These are phyloP conservation scores for Prunus mira DNA, from an alignment of 306 rosid genomes.

Conservation along the genomic window DNA sequence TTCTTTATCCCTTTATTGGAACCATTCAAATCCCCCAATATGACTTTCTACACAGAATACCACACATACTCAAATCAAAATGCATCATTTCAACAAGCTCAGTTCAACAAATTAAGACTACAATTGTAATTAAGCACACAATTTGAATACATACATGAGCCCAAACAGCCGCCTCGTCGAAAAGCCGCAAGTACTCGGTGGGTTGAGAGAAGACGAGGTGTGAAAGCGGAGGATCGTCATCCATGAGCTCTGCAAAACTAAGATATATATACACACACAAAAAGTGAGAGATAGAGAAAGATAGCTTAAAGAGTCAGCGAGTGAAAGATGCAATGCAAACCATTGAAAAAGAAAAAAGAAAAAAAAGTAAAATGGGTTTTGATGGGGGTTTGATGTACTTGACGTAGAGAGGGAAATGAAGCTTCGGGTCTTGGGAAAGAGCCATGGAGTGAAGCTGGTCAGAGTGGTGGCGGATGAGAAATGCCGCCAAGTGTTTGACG, in stretches of 20 bases:
- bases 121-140: background rate
- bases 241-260: constrained; percentile 77
- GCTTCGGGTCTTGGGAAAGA: constrained; percentile 60
- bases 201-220: constrained; percentile 63
- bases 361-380: background rate
- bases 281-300: background rate
- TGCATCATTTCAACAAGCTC: background rate
- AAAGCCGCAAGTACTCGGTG: constrained; percentile 44
- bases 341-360: background rate
- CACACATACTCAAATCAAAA: constrained; percentile 22
- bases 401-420: constrained; percentile 66
- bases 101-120: background rate
- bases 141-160: constrained; percentile 48
- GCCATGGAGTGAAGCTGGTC: constrained; percentile 57
- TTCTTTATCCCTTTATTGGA: constrained; percentile 40
- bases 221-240: constrained; percentile 58
- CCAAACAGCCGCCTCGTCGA: constrained; percentile 80
- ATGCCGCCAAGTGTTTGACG: constrained; percentile 44
- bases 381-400: constrained; percentile 28
- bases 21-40: constrained; percentile 49
- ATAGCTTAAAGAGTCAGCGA: background rate
- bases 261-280: background rate
- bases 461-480: constrained; percentile 47
- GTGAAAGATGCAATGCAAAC: background rate
- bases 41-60: constrained; percentile 43